A percentile compares a stretch with the other conserved stretches of the same genome.
Evolutionary conservation across 2,329 filamentous ascomycete genomes (phyloP).

Genomic region (Xylaria sp.): DNA sequence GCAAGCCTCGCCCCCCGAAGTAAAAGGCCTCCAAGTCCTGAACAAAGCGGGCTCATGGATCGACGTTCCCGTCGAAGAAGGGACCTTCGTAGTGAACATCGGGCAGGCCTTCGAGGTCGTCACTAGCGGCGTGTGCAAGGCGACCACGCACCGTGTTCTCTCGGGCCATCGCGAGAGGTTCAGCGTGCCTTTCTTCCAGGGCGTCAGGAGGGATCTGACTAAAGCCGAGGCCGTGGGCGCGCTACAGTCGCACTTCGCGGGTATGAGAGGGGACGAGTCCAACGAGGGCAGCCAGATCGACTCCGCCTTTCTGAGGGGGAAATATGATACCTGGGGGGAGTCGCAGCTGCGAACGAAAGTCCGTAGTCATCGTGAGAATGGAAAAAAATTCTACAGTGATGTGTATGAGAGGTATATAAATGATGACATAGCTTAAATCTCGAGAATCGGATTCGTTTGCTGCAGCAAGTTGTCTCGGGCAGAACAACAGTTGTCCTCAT

Average conservation of each 20-base stretch:
- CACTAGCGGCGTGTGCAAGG: slow-evolving; percentile 58
- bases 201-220: slow-evolving; percentile 53
- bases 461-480: too few relatives aligned
- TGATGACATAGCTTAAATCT: slow-evolving; percentile 39
- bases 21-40: slow-evolving; percentile 57
- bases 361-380: slow-evolving; percentile 56
- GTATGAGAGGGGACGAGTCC: slow-evolving; percentile 39
- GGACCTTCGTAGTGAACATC: slow-evolving; percentile 63
- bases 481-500: too few relatives aligned
- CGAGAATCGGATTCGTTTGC: too few relatives aligned
- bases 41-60: slow-evolving; percentile 56
- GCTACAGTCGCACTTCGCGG: slow-evolving; percentile 47
- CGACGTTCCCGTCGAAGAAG: slow-evolving; percentile 52
- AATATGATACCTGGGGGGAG: slow-evolving; percentile 61
- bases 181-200: slow-evolving; percentile 56
- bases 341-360: slow-evolving; percentile 60
- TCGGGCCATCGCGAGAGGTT: slow-evolving; percentile 44
- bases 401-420: slow-evolving; percentile 55
- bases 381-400: slow-evolving; percentile 52
- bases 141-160: slow-evolving; percentile 55
- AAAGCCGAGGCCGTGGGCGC: slow-evolving; percentile 49
- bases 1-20: slow-evolving; percentile 59
- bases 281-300: slow-evolving; percentile 49
- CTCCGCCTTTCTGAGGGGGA: slow-evolving; percentile 55
- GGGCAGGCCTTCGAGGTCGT: slow-evolving; percentile 64